Conservation (phyloP, 768 basidiomycete genomes). For the Paxillus ammoniavirescens region DNA sequence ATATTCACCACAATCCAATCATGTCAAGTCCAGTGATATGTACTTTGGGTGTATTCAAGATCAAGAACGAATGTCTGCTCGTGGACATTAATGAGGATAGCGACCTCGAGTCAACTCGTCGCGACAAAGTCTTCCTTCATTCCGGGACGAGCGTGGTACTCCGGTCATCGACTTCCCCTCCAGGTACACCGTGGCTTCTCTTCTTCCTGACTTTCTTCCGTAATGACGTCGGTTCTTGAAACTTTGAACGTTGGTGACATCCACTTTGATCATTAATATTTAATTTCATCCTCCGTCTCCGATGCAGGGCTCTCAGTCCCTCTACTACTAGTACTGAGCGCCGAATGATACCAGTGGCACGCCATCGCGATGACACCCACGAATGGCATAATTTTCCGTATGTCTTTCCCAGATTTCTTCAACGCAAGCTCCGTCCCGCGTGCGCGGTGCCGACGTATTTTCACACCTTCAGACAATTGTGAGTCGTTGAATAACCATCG, state of each 20-base stretch:
- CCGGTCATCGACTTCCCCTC: no score
- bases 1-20: no score
- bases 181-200: not conserved
- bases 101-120: not conserved
- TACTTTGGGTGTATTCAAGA: no score
- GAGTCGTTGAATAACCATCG: not conserved
- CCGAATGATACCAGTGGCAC: not conserved
- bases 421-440: not conserved
- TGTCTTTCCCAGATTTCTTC: slow-evolving; percentile 4
- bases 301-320: not conserved
- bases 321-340: no score
- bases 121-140: slow-evolving; percentile 1
- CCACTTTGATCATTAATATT: no score
- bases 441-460: not conserved
- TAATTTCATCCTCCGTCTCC: no score
- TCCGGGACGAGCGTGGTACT: not conserved
- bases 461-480: not conserved
- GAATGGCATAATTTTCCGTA: not conserved
- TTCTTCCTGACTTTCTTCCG: not conserved
- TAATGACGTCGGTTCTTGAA: not conserved
- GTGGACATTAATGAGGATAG: not conserved
- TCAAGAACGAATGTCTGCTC: no score
- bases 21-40: no score
- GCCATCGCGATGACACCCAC: slow-evolving; percentile 1
- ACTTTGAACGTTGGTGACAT: no score